These are phyloP conservation scores for Hymenoscyphus fructigenus DNA, from an alignment of 2,329 filamentous ascomycete genomes.

Conservation along the genomic window DNA sequence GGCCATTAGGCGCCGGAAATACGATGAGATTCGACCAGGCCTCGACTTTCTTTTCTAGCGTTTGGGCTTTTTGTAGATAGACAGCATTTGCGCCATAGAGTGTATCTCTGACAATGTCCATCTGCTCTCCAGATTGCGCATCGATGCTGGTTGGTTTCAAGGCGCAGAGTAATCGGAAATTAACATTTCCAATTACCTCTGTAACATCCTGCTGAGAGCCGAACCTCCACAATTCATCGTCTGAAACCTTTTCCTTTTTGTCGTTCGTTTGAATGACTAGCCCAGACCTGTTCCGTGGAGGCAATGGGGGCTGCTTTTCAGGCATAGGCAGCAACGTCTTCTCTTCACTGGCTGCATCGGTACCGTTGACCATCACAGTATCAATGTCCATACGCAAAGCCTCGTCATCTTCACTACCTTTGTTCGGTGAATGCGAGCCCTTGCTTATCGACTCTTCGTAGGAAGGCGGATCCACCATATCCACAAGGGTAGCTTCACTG, in stretches of 20 bases:
- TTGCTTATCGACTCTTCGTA: slow-evolving; percentile 17
- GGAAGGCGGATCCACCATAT: slow-evolving; percentile 28
- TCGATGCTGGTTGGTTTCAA: slow-evolving; percentile 70
- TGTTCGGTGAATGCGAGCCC: slow-evolving; percentile 8
- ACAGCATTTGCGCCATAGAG: slow-evolving; percentile 64
- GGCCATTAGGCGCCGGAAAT: slow-evolving; percentile 50
- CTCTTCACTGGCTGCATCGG: slow-evolving; percentile 19
- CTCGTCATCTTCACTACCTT: slow-evolving; percentile 3
- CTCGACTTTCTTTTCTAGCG: slow-evolving; percentile 43
- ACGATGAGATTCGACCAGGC: slow-evolving; percentile 57
- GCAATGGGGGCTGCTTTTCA: slow-evolving; percentile 37
- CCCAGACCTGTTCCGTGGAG: slow-evolving; percentile 37
- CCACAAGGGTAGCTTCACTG: slow-evolving; percentile 43
- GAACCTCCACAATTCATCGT: slow-evolving; percentile 38
- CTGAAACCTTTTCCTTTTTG: slow-evolving; percentile 28
- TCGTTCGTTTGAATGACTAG: slow-evolving; percentile 34
- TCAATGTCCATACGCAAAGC: slow-evolving; percentile 17
- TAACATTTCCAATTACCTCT: slow-evolving; percentile 90
- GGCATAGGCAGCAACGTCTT: slow-evolving; percentile 17
- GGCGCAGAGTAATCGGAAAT: slow-evolving; percentile 87
- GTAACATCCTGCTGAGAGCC: slow-evolving; percentile 83
- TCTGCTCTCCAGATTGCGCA: slow-evolving; percentile 67
- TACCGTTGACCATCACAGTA: slow-evolving; percentile 40
- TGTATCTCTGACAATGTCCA: slow-evolving; percentile 73
- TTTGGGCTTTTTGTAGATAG: slow-evolving; percentile 53